Conservation (phyloP, 441 rosid species). For the Erodium texanum region DNA sequence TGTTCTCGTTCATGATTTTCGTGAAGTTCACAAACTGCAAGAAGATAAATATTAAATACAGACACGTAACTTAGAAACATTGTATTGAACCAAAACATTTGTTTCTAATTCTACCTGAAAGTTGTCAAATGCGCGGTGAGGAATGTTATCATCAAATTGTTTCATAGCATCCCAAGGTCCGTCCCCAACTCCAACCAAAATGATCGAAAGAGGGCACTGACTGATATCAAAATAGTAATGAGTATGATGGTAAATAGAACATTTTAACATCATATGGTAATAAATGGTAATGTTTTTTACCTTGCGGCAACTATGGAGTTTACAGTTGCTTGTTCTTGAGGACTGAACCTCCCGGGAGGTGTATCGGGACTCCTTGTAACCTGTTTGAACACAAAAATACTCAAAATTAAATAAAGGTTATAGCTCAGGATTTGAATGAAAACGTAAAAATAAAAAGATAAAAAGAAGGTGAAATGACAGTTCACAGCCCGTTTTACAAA, state of each 20-base stretch:
- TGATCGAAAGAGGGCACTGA: conserved; percentile 70
- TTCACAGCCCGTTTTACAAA: no score
- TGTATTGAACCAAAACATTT: no score
- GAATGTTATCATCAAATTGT: conserved; percentile 82
- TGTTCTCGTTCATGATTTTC: conserved; percentile 62
- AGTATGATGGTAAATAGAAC: conserved; percentile 16
- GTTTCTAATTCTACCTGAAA: conserved; percentile 58
- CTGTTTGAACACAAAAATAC: conserved; percentile 21
- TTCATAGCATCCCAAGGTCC: conserved; percentile 95
- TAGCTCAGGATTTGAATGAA: background rate
- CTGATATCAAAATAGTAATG: conserved; percentile 28
- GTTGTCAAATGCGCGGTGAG: conserved; percentile 80
- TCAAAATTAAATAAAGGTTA: background rate
- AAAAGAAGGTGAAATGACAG: no score
- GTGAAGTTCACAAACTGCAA: conserved; percentile 80
- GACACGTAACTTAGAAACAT: background rate
- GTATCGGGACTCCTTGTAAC: conserved; percentile 62
- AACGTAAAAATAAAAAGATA: no score
- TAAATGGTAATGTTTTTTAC: conserved; percentile 30
- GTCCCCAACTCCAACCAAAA: conserved; percentile 91
- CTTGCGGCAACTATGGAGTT: conserved; percentile 80
- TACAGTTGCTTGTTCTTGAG: conserved; percentile 75
- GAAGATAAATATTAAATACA: background rate
- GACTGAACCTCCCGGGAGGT: conserved; percentile 53
- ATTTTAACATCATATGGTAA: conserved; percentile 7